A percentile compares a stretch with the other conserved stretches of the same genome.
These are phyloP conservation scores for Spergularia bocconei DNA, from an alignment of 148 eudicot genomes.

Conservation along the genomic window DNA sequence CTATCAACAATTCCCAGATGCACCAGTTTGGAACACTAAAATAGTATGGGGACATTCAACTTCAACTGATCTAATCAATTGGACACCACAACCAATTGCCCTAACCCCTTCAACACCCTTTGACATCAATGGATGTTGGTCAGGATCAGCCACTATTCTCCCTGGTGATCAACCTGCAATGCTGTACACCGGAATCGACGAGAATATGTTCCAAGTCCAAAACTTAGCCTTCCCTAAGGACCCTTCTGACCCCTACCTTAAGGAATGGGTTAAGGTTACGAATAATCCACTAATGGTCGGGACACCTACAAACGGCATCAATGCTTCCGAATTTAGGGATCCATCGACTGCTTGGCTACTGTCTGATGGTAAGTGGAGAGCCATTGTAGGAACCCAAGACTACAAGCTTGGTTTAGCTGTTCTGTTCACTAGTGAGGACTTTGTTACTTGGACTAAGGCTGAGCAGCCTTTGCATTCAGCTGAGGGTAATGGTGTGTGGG, in stretches of 20 bases:
- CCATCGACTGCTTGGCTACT: slow-evolving; percentile 46
- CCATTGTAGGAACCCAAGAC: slow-evolving; percentile 14
- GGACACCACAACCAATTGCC: slow-evolving; percentile 45
- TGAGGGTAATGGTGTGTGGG: slow-evolving; percentile 32
- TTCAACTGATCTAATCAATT: slow-evolving; percentile 52
- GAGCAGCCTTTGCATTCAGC: slow-evolving; percentile 24
- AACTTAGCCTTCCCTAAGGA: slow-evolving; percentile 49
- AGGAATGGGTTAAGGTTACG: slow-evolving; percentile 45
- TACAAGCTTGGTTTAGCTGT: slow-evolving; percentile 20
- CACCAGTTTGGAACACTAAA: slow-evolving; percentile 32
- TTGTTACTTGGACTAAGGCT: slow-evolving; percentile 22
- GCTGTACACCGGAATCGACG: slow-evolving; percentile 39
- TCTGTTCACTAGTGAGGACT: slow-evolving; percentile 33
- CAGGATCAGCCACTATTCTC: slow-evolving; percentile 53
- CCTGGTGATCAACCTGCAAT: slow-evolving; percentile 40
- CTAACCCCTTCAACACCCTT: slow-evolving; percentile 35
- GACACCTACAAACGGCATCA: slow-evolving; percentile 11
- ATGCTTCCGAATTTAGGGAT: slow-evolving; percentile 30
- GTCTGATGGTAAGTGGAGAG: slow-evolving; percentile 34
- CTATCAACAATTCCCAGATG: slow-evolving; percentile 52
- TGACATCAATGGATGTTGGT: slow-evolving; percentile 53
- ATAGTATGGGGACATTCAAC: slow-evolving; percentile 62
- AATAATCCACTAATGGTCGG: slow-evolving; percentile 39
- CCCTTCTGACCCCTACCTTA: slow-evolving; percentile 47
- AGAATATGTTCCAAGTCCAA: slow-evolving; percentile 32